phyloP scores from a whole-genome alignment of 1,284 basidiomycete species.

The Psilocybe mexicana region DNA sequence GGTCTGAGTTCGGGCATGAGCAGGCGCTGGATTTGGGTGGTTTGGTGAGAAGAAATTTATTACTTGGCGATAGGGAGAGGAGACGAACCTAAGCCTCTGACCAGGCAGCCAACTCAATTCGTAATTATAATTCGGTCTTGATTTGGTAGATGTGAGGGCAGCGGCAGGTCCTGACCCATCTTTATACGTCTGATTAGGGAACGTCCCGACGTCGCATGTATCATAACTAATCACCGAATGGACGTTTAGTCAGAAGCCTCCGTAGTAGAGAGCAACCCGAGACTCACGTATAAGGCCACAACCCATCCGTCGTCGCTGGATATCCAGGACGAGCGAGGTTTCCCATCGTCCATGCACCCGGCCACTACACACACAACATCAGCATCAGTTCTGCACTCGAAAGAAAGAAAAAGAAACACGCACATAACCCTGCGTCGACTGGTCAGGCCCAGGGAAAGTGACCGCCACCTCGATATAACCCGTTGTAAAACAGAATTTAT shows the following conservation, averaged over 20 bases:
- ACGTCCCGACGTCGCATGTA: slow-evolving; percentile 76
- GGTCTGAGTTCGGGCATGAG: slow-evolving; percentile 45
- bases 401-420: slow-evolving; percentile 22
- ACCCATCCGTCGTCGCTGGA: slow-evolving; percentile 78
- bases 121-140: slow-evolving; percentile 45
- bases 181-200: slow-evolving; percentile 67
- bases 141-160: slow-evolving; percentile 50
- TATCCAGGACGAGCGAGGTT: slow-evolving; percentile 86
- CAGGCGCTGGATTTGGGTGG: slow-evolving; percentile 33
- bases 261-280: neutral
- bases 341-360: slow-evolving; percentile 85
- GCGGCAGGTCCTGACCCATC: slow-evolving; percentile 54
- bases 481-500: slow-evolving; percentile 82
- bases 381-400: neutral
- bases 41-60: slow-evolving; percentile 22
- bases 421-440: slow-evolving; percentile 44
- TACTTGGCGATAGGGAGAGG: slow-evolving; percentile 32
- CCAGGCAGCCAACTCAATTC: slow-evolving; percentile 69
- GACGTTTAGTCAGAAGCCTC: neutral
- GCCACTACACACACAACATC: slow-evolving; percentile 44
- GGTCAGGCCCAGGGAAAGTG: slow-evolving; percentile 42
- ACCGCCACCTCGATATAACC: slow-evolving; percentile 63
- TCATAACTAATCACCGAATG: slow-evolving; percentile 49
- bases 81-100: slow-evolving; percentile 60
- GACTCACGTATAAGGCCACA: slow-evolving; percentile 64